Percentiles rank a stretch among this genome's conserved stretches.
Evolutionary conservation across 2,329 filamentous ascomycete species (phyloP).

Genomic region (Ceratocystis cubensis): DNA sequence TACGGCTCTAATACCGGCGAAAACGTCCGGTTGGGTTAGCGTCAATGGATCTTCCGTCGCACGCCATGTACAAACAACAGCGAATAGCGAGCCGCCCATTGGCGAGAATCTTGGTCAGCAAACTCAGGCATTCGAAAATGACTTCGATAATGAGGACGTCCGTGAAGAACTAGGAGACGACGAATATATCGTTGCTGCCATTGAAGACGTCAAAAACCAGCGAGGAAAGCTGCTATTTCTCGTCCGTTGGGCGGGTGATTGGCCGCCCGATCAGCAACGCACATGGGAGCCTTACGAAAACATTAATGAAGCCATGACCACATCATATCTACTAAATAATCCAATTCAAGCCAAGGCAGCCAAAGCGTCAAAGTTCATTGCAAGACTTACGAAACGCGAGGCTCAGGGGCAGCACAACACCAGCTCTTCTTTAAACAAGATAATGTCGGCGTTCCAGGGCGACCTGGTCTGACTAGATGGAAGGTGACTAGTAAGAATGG

Average conservation of each 20-base stretch:
- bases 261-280: slow-evolving; percentile 43
- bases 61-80: background rate
- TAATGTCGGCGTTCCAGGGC: slow-evolving; percentile 12
- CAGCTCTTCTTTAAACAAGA: background rate
- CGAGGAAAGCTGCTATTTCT: slow-evolving; percentile 36
- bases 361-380: background rate
- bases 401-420: background rate
- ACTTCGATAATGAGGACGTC: background rate
- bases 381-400: background rate
- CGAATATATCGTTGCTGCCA: slow-evolving; percentile 31
- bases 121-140: background rate
- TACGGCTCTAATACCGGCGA: background rate
- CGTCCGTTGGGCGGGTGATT: slow-evolving; percentile 45
- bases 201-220: slow-evolving; percentile 34
- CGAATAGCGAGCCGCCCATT: background rate
- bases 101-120: no score
- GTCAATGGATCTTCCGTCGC: background rate
- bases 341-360: background rate
- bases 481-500: background rate
- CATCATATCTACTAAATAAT: slow-evolving; percentile 5
- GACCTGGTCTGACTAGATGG: background rate
- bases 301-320: slow-evolving; percentile 26
- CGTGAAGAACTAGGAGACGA: slow-evolving; percentile 15
- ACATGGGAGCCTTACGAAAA: slow-evolving; percentile 47
- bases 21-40: background rate